These are phyloP conservation scores for Pseudocercospora crystallina DNA, from an alignment of 2,329 filamentous ascomycete species.

Conservation along the genomic window DNA sequence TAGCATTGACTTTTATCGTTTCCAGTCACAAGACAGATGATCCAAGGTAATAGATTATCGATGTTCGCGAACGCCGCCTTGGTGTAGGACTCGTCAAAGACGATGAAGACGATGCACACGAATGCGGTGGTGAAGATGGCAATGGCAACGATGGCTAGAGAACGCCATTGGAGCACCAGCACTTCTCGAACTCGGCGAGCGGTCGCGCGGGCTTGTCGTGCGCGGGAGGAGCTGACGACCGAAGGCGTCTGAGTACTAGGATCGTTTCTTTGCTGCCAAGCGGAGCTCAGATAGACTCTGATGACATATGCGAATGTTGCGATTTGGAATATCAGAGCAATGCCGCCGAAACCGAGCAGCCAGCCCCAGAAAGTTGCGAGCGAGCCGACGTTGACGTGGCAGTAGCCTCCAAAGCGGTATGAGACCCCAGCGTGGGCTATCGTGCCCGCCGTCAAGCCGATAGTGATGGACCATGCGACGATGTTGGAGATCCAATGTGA, in stretches of 20 bases:
- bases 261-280: conserved; percentile 22
- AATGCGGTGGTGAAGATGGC: conserved; percentile 55
- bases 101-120: conserved; percentile 28
- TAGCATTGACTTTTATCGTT: conserved; percentile 23
- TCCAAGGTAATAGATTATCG: conserved; percentile 27
- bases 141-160: conserved; percentile 74
- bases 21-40: conserved; percentile 26
- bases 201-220: conserved; percentile 57
- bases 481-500: conserved; percentile 36
- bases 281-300: conserved; percentile 34
- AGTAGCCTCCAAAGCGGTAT: conserved; percentile 73
- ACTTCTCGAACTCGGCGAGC: conserved; percentile 75
- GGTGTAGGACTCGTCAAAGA: conserved; percentile 24
- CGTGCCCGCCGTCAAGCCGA: conserved; percentile 46
- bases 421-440: conserved; percentile 38
- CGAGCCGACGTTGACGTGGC: conserved; percentile 72
- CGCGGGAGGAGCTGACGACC: conserved; percentile 20
- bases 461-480: conserved; percentile 31
- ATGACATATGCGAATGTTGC: conserved; percentile 39
- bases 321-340: conserved; percentile 36
- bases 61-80: conserved; percentile 22
- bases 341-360: conserved; percentile 36
- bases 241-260: conserved; percentile 16
- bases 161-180: conserved; percentile 78
- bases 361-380: conserved; percentile 42